Base-by-base conservation (phyloP, 2,329 filamentous ascomycete genomes). In the Macroventuria anomochaeta region DNA sequence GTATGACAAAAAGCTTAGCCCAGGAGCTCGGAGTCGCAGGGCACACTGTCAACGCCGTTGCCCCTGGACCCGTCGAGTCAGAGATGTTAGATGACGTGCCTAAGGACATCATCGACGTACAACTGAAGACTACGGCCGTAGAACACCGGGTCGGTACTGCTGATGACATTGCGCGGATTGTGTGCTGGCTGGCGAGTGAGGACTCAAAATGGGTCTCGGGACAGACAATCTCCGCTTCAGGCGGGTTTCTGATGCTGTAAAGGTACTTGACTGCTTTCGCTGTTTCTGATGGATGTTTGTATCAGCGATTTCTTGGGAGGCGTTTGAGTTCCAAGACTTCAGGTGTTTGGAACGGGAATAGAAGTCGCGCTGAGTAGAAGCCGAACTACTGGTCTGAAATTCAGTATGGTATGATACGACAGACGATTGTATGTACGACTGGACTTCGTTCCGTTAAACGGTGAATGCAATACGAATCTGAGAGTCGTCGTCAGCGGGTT, bases 11-110 rank as follows among this genome's bases (percentile, higher is more conserved):
- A 6, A 80, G 76, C 37, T 83, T 83, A 79, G 85, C 86, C 0
- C 76, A 77, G 0, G 85, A 88, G 69, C 72, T 88, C 7, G 85
- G 85, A 0, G 65, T 56, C 3, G 71, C 79, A 52, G 83, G 85
- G 0, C 83, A 83, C 53, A 87, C 85, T 0, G 85, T 86, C 21
- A 88, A 88, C 59, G 77, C 79, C 0, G 80, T 88, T 2, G 81
- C 80, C 17, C 84, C 85, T 0, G 85, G 85, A 0, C 84, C 85
- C 0, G 81, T 85, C 5, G 71, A 81, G 69, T 85, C 78, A 25
- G 83, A 85, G 7, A 80, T 88, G 79, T 65, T 86, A 20, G 79
- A 80, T 13, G 76, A 80, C 13, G 80, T 85, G 11, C 79, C 80
- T 0, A 65, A 74, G 46, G 78, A 80, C 0, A 72, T 84, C 11